Evolutionary conservation across 2,329 filamentous ascomycete species (phyloP), one percentile per base, ranked within the genome.

Genomic region (Penicillium sclerotiorum): DNA sequence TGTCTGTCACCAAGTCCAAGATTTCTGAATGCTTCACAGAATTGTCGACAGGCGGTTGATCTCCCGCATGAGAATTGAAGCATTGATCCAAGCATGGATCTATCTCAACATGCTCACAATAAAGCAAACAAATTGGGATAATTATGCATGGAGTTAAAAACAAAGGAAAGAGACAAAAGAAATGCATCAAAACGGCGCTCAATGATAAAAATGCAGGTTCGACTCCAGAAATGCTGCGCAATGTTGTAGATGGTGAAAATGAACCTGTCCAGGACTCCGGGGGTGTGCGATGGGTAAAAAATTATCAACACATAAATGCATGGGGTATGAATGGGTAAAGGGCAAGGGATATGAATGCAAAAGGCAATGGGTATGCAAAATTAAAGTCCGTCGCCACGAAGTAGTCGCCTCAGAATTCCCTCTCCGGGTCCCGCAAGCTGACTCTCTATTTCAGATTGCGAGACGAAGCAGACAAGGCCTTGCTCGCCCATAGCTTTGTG

Each of bases 371-470:
- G n/a, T n/a, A 36, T n/a, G n/a, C 13, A 12, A 22, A 7, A 40
- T 67, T 49, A 72, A 17, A 71, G 49, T 23, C 69, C 68, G 54
- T 73, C 65, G 4, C 65, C 68, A 7, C 59, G 60, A 18, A 78
- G 64, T 30, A 79, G 55, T 8, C 68, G 63, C 50, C 66, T 63
- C 42, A 79, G 62, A 45, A 79, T 73, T 25, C 71, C 73, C 49
- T 75, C 74, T 18, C 80, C 79, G n/a, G 78, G 72, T 20, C 80
- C 78, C 37, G 70, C 82, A 33, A 90, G 82, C 46, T 88, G 85
- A 48, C 80, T 80, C 58, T 86, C 82, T 57, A 95, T 80, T 72
- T 96, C 91, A 63, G 83, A 87, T 65, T 90, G 86, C n/a, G 85
- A 85, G 17, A 92, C 87, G 65, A 84, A 89, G 71, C 89, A 91